These are phyloP conservation scores for Excoecaria cochinchinensis DNA, from an alignment of 345 rosid species.

Conservation along the genomic window DNA sequence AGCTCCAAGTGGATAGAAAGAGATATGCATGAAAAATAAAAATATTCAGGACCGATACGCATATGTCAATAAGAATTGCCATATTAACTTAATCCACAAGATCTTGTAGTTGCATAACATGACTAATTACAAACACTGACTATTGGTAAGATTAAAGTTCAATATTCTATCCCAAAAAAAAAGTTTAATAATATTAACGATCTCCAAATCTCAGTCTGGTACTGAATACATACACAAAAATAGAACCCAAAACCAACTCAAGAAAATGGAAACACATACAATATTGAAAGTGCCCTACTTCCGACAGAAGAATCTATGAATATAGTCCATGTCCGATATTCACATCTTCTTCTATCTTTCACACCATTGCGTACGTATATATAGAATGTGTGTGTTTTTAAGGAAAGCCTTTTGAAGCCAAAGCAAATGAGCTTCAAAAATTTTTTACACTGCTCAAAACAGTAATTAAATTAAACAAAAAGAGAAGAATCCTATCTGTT, in stretches of 20 bases:
- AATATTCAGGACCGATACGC: background rate
- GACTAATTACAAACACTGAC: background rate
- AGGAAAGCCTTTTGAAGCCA: slow-evolving; percentile 22
- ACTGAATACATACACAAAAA: background rate
- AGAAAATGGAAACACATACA: background rate
- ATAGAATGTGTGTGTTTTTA: background rate
- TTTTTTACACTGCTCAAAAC: slow-evolving; percentile 19
- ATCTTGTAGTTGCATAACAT: too few relatives aligned
- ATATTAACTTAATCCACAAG: slow-evolving; percentile 1
- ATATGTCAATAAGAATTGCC: background rate
- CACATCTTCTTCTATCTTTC: slow-evolving; percentile 22
- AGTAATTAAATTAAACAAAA: background rate
- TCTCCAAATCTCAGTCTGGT: background rate
- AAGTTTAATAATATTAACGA: background rate
- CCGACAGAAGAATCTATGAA: slow-evolving; percentile 17
- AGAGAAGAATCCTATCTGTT: slow-evolving; percentile 15
- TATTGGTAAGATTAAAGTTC: background rate
- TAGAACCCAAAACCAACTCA: slow-evolving; percentile 6
- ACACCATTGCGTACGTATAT: background rate
- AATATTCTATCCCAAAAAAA: background rate
- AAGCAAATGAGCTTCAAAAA: slow-evolving; percentile 16
- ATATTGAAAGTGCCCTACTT: background rate
- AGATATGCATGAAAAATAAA: background rate
- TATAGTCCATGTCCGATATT: slow-evolving; percentile 7
- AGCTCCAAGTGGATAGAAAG: background rate